Evolutionary conservation across 768 basidiomycete species (phyloP).

Genomic region (Austroboletus eburneus): DNA sequence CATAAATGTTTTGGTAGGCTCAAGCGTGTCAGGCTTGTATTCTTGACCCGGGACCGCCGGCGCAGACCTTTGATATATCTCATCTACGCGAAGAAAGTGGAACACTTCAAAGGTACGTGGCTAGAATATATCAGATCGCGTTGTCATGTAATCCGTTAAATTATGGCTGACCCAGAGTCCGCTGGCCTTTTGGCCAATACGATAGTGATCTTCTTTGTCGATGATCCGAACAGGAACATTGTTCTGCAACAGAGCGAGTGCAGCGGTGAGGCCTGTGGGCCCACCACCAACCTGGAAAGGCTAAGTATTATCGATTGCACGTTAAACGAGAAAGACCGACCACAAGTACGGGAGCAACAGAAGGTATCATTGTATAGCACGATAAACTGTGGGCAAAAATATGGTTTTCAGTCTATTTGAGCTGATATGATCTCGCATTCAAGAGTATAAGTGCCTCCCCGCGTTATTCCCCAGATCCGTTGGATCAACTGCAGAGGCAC

Average conservation of each 20-base stretch:
- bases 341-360: conserved; percentile 19
- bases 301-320: background rate
- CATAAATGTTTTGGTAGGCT: conserved; percentile 9
- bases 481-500: too few relatives aligned
- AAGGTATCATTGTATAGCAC: conserved; percentile 15
- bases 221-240: conserved; percentile 49
- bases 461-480: too few relatives aligned
- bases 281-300: conserved; percentile 9
- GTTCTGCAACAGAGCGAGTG: conserved; percentile 37
- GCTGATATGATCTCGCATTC: too few relatives aligned
- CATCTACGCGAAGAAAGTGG: conserved; percentile 35
- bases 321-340: conserved; percentile 3
- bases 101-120: conserved; percentile 42
- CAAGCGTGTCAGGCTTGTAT: conserved; percentile 28
- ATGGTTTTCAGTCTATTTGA: too few relatives aligned
- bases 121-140: conserved; percentile 4
- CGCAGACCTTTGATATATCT: conserved; percentile 32
- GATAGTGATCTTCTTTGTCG: conserved; percentile 38
- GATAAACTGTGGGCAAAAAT: too few relatives aligned
- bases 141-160: background rate
- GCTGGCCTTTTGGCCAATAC: conserved; percentile 36
- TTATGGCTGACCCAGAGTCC: conserved; percentile 35
- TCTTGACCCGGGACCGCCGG: conserved; percentile 27
- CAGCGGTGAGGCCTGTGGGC: conserved; percentile 30
- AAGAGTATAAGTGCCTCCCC: too few relatives aligned